These are phyloP conservation scores for Scytalidium lignicola DNA, from an alignment of 2,329 filamentous ascomycete species.

Conservation along the genomic window DNA sequence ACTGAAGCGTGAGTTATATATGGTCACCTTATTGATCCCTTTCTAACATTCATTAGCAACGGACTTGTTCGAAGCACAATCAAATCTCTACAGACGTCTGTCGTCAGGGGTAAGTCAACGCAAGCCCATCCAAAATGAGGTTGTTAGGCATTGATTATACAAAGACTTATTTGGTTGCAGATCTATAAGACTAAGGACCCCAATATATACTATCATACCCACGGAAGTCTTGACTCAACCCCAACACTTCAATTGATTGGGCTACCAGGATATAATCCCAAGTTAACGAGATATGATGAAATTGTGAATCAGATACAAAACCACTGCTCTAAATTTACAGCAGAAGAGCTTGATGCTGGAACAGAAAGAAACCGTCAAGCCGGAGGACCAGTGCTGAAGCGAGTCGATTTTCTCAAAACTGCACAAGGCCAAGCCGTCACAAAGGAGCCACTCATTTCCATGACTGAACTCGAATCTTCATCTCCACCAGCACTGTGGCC, in stretches of 20 bases:
- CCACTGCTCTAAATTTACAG: conserved; percentile 46
- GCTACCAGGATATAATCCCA: conserved; percentile 52
- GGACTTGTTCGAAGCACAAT: conserved; percentile 64
- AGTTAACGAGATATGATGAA: conserved; percentile 38
- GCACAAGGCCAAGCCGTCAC: conserved; percentile 33
- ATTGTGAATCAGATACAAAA: conserved; percentile 54
- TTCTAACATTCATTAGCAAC: conserved; percentile 46
- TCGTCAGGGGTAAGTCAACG: conserved; percentile 49
- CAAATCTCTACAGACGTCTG: conserved; percentile 62
- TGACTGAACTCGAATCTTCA: conserved; percentile 38
- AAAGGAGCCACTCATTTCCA: conserved; percentile 12
- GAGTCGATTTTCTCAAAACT: conserved; percentile 53
- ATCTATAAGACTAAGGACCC: conserved; percentile 60
- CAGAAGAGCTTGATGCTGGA: conserved; percentile 47
- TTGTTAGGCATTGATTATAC: too few relatives aligned
- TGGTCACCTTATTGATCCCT: too few relatives aligned
- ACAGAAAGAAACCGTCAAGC: conserved; percentile 53
- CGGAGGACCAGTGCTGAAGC: conserved; percentile 54
- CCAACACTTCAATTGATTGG: conserved; percentile 64
- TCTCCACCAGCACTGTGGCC: conserved; percentile 35
- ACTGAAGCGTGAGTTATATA: conserved; percentile 29
- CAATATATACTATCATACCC: conserved; percentile 64
- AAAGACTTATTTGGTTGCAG: neutral
- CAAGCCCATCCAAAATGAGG: conserved; percentile 37
- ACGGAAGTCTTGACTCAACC: conserved; percentile 64